Evolutionary conservation across 2,329 filamentous ascomycete genomes (phyloP).

Genomic region (Coleophoma crateriformis): DNA sequence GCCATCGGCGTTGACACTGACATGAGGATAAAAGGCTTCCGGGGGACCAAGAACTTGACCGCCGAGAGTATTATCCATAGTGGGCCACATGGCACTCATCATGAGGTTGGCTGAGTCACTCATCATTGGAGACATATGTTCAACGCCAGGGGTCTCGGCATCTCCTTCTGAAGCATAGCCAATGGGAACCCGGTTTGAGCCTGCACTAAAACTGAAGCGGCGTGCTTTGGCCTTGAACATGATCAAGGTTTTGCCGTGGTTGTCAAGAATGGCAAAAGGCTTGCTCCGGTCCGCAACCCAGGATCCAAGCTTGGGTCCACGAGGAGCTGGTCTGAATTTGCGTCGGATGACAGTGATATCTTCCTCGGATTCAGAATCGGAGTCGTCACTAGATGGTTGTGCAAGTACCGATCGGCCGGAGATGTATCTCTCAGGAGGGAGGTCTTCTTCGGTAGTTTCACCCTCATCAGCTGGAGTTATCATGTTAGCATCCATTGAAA

Average conservation of each 20-base stretch:
- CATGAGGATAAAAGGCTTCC: constrained; percentile 71
- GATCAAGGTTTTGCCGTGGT: constrained; percentile 31
- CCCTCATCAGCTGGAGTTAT: constrained; percentile 45
- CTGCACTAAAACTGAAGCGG: constrained; percentile 29
- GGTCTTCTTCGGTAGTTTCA: constrained; percentile 55
- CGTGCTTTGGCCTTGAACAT: constrained; percentile 32
- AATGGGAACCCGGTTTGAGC: constrained; percentile 11
- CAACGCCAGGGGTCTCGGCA: not conserved
- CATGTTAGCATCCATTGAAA: constrained; percentile 35
- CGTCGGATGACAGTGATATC: constrained; percentile 24
- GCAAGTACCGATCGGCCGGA: constrained; percentile 43
- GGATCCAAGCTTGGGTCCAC: constrained; percentile 24
- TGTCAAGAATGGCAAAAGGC: constrained; percentile 35
- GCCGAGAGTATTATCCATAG: constrained; percentile 14
- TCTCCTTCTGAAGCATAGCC: constrained; percentile 18
- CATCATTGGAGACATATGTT: constrained; percentile 43
- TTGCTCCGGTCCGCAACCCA: constrained; percentile 26
- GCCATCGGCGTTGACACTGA: constrained; percentile 48
- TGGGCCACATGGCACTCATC: constrained; percentile 54
- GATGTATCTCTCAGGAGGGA: constrained; percentile 39
- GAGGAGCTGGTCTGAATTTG: constrained; percentile 6
- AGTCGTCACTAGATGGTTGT: constrained; percentile 33
- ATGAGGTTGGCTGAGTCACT: constrained; percentile 69
- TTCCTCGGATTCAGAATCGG: constrained; percentile 31
- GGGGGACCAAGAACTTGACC: constrained; percentile 66